Conservation (phyloP, 768 basidiomycete species). For the Dendrothele bispora region DNA sequence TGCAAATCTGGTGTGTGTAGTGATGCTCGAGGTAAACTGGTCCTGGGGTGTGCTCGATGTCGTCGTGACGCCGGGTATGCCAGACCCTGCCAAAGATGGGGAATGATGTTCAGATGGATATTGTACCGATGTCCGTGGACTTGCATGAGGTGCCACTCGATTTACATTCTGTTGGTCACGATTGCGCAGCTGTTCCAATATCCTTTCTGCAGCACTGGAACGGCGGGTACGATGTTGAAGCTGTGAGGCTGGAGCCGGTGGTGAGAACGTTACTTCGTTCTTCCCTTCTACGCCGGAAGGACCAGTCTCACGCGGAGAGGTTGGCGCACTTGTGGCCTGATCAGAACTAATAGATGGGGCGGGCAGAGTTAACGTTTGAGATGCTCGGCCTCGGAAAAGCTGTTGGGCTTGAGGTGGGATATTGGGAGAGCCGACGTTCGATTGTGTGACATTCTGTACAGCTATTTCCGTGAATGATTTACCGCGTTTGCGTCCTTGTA, state of each 20-base stretch:
- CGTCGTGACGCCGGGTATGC: constrained; percentile 9
- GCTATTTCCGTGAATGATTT: constrained; percentile 30
- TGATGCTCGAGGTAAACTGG: constrained; percentile 3
- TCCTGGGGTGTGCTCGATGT: constrained; percentile 13
- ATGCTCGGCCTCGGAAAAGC: constrained; percentile 24
- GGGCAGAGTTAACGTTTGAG: constrained; percentile 23
- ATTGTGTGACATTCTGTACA: not conserved
- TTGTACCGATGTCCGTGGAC: constrained; percentile 44
- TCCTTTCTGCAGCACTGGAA: constrained; percentile 67
- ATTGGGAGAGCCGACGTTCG: constrained; percentile 12
- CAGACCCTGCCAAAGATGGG: constrained; percentile 31
- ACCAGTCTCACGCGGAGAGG: constrained; percentile 13
- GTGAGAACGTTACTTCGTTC: no score
- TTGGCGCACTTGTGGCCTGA: constrained; percentile 10
- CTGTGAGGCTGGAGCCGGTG: constrained; percentile 30
- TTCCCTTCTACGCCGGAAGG: no score
- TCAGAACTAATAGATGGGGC: constrained; percentile 24
- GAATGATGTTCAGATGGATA: constrained; percentile 44
- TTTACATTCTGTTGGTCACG: constrained; percentile 48
- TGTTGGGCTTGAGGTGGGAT: constrained; percentile 8
- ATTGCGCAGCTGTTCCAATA: constrained; percentile 62
- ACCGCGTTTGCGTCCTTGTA: constrained; percentile 30
- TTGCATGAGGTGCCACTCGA: constrained; percentile 29
- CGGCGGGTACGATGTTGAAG: constrained; percentile 42
- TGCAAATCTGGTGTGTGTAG: not conserved